Conservation (phyloP, 2,329 filamentous ascomycete genomes). For the Lasiodiplodia hormozganensis region DNA sequence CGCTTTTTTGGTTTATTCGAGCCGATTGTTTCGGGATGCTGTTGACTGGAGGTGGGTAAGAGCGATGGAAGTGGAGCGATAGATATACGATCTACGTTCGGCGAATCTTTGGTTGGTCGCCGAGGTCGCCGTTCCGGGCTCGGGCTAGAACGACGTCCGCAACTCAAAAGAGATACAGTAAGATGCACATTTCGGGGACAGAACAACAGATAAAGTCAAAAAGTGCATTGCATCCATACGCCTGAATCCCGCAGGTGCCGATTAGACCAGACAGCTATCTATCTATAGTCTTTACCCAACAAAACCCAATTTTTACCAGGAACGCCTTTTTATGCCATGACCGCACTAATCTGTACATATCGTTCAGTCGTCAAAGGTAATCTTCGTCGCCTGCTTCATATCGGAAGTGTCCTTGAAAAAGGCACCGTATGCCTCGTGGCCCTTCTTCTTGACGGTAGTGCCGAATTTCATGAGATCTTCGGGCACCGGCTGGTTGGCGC, state of each 20-base stretch:
- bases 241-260: neutral
- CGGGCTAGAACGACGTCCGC: neutral
- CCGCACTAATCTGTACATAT: neutral
- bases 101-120: constrained; percentile 11
- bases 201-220: neutral
- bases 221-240: neutral
- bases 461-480: constrained; percentile 94
- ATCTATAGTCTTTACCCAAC: neutral
- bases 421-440: constrained; percentile 90
- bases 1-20: constrained; percentile 19
- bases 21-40: neutral
- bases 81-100: constrained; percentile 23
- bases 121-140: constrained; percentile 22
- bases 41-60: constrained; percentile 2
- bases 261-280: neutral
- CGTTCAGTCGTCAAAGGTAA: constrained; percentile 73
- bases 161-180: neutral
- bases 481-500: constrained; percentile 89
- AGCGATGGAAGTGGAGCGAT: constrained; percentile 7
- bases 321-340: constrained; percentile 18
- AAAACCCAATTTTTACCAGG: neutral
- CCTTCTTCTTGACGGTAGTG: constrained; percentile 99
- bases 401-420: constrained; percentile 92
- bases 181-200: too few species aligned
- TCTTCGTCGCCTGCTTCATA: constrained; percentile 86